Evolutionary conservation across 495 filamentous ascomycete genomes (phyloP).

Genomic region (Penicillium atrosanguineum): DNA sequence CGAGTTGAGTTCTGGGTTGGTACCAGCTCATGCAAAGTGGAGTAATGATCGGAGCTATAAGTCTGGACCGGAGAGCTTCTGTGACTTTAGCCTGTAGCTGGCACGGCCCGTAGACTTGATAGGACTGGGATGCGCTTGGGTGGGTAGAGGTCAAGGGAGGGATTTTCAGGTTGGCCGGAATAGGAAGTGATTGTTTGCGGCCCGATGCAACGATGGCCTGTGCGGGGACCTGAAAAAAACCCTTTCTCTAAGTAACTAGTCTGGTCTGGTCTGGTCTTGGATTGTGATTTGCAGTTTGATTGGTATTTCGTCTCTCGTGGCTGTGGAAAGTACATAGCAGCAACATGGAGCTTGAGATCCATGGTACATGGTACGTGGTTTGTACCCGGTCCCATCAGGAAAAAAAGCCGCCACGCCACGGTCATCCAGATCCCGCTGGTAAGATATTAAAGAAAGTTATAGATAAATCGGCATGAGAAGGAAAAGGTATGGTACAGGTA

Average conservation of each 20-base stretch:
- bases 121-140: not conserved
- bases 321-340: conserved; percentile 4
- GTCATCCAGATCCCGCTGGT: not conserved
- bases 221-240: not conserved
- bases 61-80: not conserved
- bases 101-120: not conserved
- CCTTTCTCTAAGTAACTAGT: not conserved
- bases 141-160: not conserved
- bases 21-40: not conserved
- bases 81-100: not conserved
- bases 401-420: not conserved
- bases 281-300: not conserved
- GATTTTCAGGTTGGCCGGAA: not conserved
- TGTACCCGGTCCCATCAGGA: not conserved
- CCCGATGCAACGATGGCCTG: not conserved
- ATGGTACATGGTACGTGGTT: conserved; percentile 3
- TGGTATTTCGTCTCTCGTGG: conserved; percentile 10
- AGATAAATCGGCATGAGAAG: not conserved
- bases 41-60: not conserved
- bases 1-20: not conserved
- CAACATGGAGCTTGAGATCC: conserved; percentile 2
- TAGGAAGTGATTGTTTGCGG: not conserved
- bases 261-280: too few relatives aligned
- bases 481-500: conserved; percentile 22
- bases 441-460: conserved; percentile 2